A percentile compares a stretch with the other conserved stretches of the same genome.
These are phyloP conservation scores for Plasmodium berghei DNA, from an alignment of 169 alveolate species.

Conservation along the genomic window DNA sequence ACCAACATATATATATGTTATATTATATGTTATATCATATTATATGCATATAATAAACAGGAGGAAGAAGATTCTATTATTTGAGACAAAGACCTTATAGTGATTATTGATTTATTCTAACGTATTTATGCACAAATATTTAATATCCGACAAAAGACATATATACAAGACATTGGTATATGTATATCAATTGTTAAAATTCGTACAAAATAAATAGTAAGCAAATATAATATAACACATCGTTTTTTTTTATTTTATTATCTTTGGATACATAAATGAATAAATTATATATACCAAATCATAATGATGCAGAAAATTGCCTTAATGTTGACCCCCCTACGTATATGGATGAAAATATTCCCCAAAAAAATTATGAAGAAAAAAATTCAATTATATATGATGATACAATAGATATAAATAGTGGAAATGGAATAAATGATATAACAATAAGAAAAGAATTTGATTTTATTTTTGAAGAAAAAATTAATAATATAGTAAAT, in stretches of 20 bases:
- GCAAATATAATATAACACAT: neutral
- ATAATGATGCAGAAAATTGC: slow-evolving; percentile 18
- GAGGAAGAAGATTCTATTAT: too few species aligned
- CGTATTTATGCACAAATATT: too few species aligned
- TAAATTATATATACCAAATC: slow-evolving; percentile 17
- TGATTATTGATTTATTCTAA: too few species aligned
- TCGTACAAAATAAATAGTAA: too few species aligned
- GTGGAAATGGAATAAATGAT: neutral
- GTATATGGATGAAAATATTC: slow-evolving; percentile 13
- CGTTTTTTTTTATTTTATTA: neutral
- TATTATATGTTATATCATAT: too few species aligned
- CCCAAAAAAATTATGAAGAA: slow-evolving; percentile 13
- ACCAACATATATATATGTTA: too few species aligned
- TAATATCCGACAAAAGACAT: too few species aligned
- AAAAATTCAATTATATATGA: slow-evolving; percentile 20
- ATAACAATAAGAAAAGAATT: slow-evolving; percentile 7
- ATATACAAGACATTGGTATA: too few species aligned
- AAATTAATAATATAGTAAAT: neutral
- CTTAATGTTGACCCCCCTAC: neutral
- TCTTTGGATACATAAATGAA: slow-evolving; percentile 23
- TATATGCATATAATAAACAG: too few species aligned
- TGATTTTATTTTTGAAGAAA: slow-evolving; percentile 1
- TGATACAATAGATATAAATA: neutral
- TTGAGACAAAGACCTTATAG: too few species aligned
- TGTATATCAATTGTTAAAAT: too few species aligned